Percentiles rank a stretch among this genome's conserved stretches.
Evolutionary conservation across 2,329 filamentous ascomycete genomes (phyloP).

Genomic region (Daldinia sp.): DNA sequence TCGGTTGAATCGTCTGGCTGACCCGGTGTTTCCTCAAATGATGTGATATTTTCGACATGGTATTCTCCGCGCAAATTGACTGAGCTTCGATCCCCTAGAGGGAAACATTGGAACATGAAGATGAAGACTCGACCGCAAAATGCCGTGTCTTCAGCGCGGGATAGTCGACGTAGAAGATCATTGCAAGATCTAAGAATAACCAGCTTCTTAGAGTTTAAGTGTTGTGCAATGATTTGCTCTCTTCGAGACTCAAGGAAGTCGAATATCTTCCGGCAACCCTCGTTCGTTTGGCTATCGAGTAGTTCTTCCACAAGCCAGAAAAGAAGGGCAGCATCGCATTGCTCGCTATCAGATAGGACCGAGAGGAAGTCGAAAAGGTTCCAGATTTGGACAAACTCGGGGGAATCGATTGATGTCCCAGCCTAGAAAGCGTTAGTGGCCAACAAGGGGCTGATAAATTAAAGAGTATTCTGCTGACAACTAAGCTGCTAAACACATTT

Average conservation of each 20-base stretch:
- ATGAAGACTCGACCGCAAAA: conserved; percentile 99
- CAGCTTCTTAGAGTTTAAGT: conserved; percentile 84
- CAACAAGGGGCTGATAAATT: conserved; percentile 7
- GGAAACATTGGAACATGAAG: conserved; percentile 98
- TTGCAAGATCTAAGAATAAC: conserved; percentile 95
- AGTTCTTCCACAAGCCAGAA: conserved; percentile 95
- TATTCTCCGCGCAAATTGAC: conserved; percentile 97
- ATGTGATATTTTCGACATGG: conserved; percentile 92
- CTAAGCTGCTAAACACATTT: conserved; percentile 78
- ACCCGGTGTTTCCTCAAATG: conserved; percentile 70
- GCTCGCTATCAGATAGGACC: conserved; percentile 82
- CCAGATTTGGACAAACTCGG: conserved; percentile 86
- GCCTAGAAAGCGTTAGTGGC: conserved; percentile 62
- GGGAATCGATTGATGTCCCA: conserved; percentile 76
- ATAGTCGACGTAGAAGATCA: conserved; percentile 89
- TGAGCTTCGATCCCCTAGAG: conserved; percentile 93
- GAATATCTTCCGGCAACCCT: conserved; percentile 89
- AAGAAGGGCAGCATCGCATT: conserved; percentile 79
- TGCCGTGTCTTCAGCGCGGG: conserved; percentile 94
- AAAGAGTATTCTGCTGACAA: conserved; percentile 64
- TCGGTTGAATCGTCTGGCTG: conserved; percentile 51
- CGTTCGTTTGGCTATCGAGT: conserved; percentile 93
- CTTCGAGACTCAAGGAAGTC: conserved; percentile 94
- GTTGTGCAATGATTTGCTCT: conserved; percentile 82
- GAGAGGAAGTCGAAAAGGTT: conserved; percentile 93